These are phyloP conservation scores for Paracoccidioides lutzii DNA, from an alignment of 2,329 filamentous ascomycete genomes.

Conservation along the genomic window DNA sequence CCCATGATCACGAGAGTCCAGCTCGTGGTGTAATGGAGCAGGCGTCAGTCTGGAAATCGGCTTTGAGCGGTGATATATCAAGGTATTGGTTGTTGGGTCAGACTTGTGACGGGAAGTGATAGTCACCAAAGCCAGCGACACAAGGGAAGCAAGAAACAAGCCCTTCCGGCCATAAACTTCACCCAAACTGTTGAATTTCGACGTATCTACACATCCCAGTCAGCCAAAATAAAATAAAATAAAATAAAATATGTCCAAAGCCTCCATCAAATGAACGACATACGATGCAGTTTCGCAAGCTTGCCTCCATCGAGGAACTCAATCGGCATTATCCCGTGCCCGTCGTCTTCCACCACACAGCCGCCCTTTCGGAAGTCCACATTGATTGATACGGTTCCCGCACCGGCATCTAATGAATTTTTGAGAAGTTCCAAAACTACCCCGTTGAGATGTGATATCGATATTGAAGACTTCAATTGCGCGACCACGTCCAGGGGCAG, in stretches of 20 bases:
- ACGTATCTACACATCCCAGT: slow-evolving; percentile 51
- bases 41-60: slow-evolving; percentile 52
- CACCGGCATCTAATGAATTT: slow-evolving; percentile 73
- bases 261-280: slow-evolving; percentile 19
- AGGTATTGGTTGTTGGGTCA: slow-evolving; percentile 41
- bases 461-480: slow-evolving; percentile 75
- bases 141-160: slow-evolving; percentile 63
- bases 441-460: slow-evolving; percentile 59
- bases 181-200: slow-evolving; percentile 44
- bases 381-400: slow-evolving; percentile 54
- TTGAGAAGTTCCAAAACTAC: slow-evolving; percentile 61
- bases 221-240: neutral
- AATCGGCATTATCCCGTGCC: slow-evolving; percentile 55
- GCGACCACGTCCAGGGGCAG: slow-evolving; percentile 59
- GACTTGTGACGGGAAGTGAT: slow-evolving; percentile 56
- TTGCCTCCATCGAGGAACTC: slow-evolving; percentile 64
- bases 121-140: slow-evolving; percentile 60
- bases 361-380: slow-evolving; percentile 64
- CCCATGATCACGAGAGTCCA: slow-evolving; percentile 49
- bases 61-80: slow-evolving; percentile 58
- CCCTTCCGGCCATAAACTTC: slow-evolving; percentile 55
- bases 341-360: slow-evolving; percentile 76
- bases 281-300: slow-evolving; percentile 61
- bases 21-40: slow-evolving; percentile 44
- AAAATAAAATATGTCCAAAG: neutral